Percentiles rank a stretch among this genome's conserved stretches.
Conservation (phyloP, 2,329 filamentous ascomycete genomes). For the Pseudodiploospora longispora region DNA sequence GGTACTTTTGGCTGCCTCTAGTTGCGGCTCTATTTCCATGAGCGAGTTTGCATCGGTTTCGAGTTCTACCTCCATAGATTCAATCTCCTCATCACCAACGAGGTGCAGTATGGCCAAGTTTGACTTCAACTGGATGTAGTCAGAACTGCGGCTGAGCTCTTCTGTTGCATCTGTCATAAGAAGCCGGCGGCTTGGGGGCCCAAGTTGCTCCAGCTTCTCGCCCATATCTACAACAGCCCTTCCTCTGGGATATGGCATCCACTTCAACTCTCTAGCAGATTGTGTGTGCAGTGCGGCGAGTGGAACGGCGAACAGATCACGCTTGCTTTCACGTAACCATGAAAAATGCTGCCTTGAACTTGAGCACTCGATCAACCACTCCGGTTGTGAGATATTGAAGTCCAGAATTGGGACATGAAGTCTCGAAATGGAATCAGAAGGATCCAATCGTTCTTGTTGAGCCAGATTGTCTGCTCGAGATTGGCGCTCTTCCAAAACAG, state of each 20-base stretch:
- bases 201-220: constrained; percentile 9
- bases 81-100: constrained; percentile 16
- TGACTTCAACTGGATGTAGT: constrained; percentile 7
- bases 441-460: constrained; percentile 22
- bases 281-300: background rate
- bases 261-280: constrained; percentile 16
- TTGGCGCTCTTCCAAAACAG: constrained; percentile 13
- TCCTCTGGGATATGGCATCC: constrained; percentile 14
- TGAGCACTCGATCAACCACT: constrained; percentile 14
- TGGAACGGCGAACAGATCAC: constrained; percentile 4
- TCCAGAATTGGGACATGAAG: constrained; percentile 20
- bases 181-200: too few species aligned
- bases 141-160: constrained; percentile 8
- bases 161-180: too few species aligned
- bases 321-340: constrained; percentile 13
- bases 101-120: constrained; percentile 9
- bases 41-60: too few species aligned
- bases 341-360: constrained; percentile 17
- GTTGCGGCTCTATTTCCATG: background rate
- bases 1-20: background rate
- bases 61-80: constrained; percentile 5
- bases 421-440: constrained; percentile 17
- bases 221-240: constrained; percentile 3
- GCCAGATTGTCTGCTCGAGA: constrained; percentile 6
- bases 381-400: constrained; percentile 15